Conservation (phyloP, 441 rosid genomes). For the Bruguiera hainesii region DNA sequence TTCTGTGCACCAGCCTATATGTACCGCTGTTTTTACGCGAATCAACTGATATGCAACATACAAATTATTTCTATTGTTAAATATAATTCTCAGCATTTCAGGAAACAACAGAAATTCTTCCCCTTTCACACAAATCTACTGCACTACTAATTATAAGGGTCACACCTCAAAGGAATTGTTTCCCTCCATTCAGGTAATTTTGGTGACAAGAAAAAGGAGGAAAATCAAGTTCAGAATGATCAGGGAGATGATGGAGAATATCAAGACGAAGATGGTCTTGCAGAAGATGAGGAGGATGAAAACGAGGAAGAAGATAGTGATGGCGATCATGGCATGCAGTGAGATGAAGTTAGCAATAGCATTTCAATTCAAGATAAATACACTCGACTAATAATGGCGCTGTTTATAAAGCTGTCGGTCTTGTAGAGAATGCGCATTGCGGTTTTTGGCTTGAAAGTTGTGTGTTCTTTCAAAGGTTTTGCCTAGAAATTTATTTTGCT, state of each 20-base stretch:
- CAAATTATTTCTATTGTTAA: not conserved
- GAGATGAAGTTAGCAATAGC: not conserved
- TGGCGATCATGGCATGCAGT: not conserved
- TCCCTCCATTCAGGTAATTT: conserved; percentile 25
- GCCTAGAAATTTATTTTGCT: not conserved
- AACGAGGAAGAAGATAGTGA: conserved; percentile 18
- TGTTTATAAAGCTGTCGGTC: not conserved
- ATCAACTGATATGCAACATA: too few relatives aligned
- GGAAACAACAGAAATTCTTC: not conserved
- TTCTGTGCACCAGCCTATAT: too few relatives aligned
- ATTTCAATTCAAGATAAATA: not conserved
- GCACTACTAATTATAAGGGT: not conserved
- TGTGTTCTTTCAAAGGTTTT: too few relatives aligned
- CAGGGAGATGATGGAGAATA: conserved; percentile 23
- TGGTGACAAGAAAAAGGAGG: conserved; percentile 26
- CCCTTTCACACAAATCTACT: not conserved
- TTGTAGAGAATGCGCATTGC: too few relatives aligned
- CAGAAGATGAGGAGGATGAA: conserved; percentile 5
- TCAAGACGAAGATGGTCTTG: not conserved
- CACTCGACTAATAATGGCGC: not conserved
- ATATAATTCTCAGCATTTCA: not conserved
- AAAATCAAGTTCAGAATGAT: conserved; percentile 18
- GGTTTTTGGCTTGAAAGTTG: not conserved
- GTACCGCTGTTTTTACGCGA: too few relatives aligned
- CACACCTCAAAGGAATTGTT: not conserved